Percentiles rank a stretch among this genome's conserved stretches.
phyloP scores from a whole-genome alignment of 331 rosid species.

The Quercus tomentella region DNA sequence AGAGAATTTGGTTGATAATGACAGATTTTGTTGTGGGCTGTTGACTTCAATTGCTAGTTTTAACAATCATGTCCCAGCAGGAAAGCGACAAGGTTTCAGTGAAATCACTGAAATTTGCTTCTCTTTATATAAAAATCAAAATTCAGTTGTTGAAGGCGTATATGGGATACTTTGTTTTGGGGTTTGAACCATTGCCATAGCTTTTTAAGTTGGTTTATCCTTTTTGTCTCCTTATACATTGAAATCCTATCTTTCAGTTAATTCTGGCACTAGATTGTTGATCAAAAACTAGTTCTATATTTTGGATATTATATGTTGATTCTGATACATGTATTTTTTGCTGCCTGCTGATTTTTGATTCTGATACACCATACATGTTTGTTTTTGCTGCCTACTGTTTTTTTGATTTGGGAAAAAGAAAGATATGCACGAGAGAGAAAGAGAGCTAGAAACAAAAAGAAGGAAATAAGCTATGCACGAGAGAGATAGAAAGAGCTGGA shows the following conservation, averaged over 20 bases:
- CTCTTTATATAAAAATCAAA: slow-evolving; percentile 28
- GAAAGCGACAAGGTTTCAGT: slow-evolving; percentile 61
- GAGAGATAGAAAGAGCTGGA: too few species aligned
- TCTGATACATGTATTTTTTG: too few species aligned
- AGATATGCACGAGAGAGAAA: too few species aligned
- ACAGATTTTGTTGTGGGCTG: not conserved
- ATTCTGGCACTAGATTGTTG: not conserved
- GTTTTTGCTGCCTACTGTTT: too few species aligned
- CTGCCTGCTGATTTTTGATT: too few species aligned
- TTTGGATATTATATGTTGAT: too few species aligned
- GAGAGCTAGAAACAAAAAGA: too few species aligned
- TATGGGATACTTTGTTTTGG: slow-evolving; percentile 41
- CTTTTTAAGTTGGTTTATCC: slow-evolving; percentile 14
- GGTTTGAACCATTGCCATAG: slow-evolving; percentile 22
- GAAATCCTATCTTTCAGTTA: slow-evolving; percentile 4
- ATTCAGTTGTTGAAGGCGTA: slow-evolving; percentile 33
- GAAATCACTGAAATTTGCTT: slow-evolving; percentile 21
- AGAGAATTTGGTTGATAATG: too few species aligned
- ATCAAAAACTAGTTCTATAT: not conserved
- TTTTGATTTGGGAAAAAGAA: too few species aligned
- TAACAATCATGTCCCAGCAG: slow-evolving; percentile 22
- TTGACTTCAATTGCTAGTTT: slow-evolving; percentile 19
- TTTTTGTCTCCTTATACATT: slow-evolving; percentile 14
- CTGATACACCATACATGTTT: too few species aligned
- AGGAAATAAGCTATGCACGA: too few species aligned